A percentile compares a stretch with the other conserved stretches of the same genome.
These are phyloP conservation scores for Kurtzmaniella quercitrusa DNA, from an alignment of 1,139 yeast genomes.

Conservation along the genomic window DNA sequence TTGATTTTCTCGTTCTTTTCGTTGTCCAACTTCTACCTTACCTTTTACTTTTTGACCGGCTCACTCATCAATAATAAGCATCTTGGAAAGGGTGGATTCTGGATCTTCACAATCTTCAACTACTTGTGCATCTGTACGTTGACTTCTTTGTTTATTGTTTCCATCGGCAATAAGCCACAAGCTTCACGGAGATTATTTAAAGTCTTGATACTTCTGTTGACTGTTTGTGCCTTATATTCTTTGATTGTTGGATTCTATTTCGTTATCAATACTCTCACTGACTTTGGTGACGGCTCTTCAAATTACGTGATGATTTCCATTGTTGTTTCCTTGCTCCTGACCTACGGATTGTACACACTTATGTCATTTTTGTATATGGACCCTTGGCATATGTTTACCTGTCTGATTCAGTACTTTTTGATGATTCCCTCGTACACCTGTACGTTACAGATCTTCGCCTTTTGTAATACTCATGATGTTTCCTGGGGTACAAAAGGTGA, in stretches of 20 bases:
- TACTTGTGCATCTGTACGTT: conserved; percentile 77
- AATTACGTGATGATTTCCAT: conserved; percentile 67
- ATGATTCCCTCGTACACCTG: conserved; percentile 90
- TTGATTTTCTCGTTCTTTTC: conserved; percentile 86
- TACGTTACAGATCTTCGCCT: conserved; percentile 88
- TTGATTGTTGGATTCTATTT: conserved; percentile 79
- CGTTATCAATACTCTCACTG: conserved; percentile 53
- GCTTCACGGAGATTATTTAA: conserved; percentile 73
- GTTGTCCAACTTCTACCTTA: conserved; percentile 81
- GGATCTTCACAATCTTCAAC: conserved; percentile 79
- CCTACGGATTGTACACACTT: conserved; percentile 81
- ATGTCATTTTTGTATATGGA: conserved; percentile 81
- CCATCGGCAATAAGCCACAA: conserved; percentile 95
- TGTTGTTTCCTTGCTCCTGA: conserved; percentile 80
- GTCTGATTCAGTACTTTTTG: conserved; percentile 79
- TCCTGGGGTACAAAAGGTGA: conserved; percentile 99
- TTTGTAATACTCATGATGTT: conserved; percentile 93
- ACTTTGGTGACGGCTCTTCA: conserved; percentile 26
- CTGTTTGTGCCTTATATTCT: conserved; percentile 79
- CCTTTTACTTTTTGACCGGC: conserved; percentile 91
- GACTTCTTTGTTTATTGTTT: conserved; percentile 80
- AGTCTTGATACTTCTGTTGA: conserved; percentile 64
- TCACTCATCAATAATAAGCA: conserved; percentile 54
- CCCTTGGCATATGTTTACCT: conserved; percentile 91
- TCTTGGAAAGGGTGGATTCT: conserved; percentile 70